Base-by-base conservation (phyloP, 2,329 filamentous ascomycete genomes). In the Penicillium sp. region DNA sequence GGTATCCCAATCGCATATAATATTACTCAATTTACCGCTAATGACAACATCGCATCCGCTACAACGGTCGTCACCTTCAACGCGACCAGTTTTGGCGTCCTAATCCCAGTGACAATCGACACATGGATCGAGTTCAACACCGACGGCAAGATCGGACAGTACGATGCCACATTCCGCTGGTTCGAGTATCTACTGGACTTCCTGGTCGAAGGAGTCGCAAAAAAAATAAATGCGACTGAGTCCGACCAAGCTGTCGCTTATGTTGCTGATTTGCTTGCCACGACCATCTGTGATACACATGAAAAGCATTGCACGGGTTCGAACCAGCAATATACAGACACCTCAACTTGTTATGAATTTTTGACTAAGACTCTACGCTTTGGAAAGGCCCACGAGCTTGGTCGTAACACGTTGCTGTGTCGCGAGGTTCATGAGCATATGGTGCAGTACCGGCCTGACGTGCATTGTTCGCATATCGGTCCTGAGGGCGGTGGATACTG, bases 371-470 rank as follows among this genome's bases (percentile, higher is more conserved):
- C 60, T 15, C 49, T 61, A 1, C 63, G 67, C 2, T 70, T 71
- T 29, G 69, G 68, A 2, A 60, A 66, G 48, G 55, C 58, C 1
- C 63, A 64, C 31, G 68, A 70, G 49, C 53, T 71, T 13, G 68
- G 69, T 1, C 47, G 61, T 7, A 60, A 71, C 43, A 70, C 68
- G 1, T 41, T 71, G 43, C 61, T 71, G 8, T 70, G 66, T 44
- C 66, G 68, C 1, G 63, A 70, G 50, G 66, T 70, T 23, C 66
- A 71, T 49, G 65, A 69, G 53, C 67, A 67, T 52, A 70, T 70
- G 68, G 66, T 70, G 17, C 61, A 60, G 41, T 68, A 66, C 42
- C 60, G 65, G 10, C 68, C 68, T 0, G 57, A 61, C 4, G 55
- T 65, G n/a, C 69, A 71, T 48, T 70, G 67, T 25, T 8, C 64